These are phyloP conservation scores for Conticribra weissflogii DNA, from an alignment of 108 stramenopile genomes.

Conservation along the genomic window DNA sequence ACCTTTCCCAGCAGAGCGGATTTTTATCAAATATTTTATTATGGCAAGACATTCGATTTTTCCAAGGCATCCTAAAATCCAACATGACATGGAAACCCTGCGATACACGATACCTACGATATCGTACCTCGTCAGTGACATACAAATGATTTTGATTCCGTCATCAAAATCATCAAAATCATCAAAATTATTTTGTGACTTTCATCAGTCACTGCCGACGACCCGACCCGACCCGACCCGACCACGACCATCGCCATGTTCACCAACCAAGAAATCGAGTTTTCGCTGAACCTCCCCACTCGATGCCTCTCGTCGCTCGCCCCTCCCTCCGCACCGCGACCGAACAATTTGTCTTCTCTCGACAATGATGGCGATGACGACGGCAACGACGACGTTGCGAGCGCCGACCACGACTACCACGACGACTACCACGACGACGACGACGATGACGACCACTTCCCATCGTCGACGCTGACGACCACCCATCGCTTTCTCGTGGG, in stretches of 20 bases:
- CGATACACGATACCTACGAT: no score
- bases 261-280: conserved; percentile 43
- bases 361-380: conserved; percentile 1
- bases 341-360: conserved; percentile 1
- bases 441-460: not conserved
- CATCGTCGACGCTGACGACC: not conserved
- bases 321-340: conserved; percentile 1
- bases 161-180: not conserved
- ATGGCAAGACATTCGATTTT: no score
- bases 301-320: conserved; percentile 45
- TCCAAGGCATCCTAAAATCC: no score
- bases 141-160: no score
- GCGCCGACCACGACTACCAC: not conserved
- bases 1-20: no score
- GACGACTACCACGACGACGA: not conserved
- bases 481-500: no score
- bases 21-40: no score
- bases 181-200: not conserved
- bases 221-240: no score
- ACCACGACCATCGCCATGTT: conserved; percentile 33
- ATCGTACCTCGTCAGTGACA: no score
- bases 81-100: no score
- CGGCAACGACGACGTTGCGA: not conserved
- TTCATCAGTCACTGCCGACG: no score
- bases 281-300: conserved; percentile 41